These are phyloP conservation scores for Pseudopyricularia javanii DNA, from an alignment of 2,329 filamentous ascomycete genomes.

Conservation along the genomic window DNA sequence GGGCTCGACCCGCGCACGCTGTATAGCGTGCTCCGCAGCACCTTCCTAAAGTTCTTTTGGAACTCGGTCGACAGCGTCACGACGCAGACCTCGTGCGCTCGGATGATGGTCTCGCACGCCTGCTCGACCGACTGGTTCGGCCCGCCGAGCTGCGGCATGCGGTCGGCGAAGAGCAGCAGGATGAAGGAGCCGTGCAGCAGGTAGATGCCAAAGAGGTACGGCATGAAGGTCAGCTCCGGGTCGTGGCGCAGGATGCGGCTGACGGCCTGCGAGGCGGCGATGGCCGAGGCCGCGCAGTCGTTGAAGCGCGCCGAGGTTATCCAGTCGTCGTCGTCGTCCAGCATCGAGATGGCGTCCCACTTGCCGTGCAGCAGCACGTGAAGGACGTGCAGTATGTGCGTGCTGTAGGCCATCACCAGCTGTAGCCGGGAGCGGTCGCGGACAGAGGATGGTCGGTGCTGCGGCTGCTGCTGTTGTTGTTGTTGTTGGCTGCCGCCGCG, in stretches of 20 bases:
- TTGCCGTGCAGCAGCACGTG: conserved; percentile 34
- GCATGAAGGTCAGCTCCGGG: conserved; percentile 37
- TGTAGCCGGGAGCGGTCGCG: conserved; percentile 18
- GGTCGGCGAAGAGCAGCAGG: conserved; percentile 33
- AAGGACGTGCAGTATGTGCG: conserved; percentile 32
- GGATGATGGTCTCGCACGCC: conserved; percentile 35
- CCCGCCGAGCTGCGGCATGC: conserved; percentile 30
- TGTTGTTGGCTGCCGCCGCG: background rate
- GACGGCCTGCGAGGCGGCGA: conserved; percentile 31
- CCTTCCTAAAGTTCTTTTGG: conserved; percentile 42
- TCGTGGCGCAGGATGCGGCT: conserved; percentile 32
- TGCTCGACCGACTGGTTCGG: conserved; percentile 30
- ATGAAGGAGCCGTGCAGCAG: conserved; percentile 37
- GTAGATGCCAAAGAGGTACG: conserved; percentile 39
- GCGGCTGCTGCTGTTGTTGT: conserved; percentile 5
- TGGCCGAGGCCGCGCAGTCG: conserved; percentile 31
- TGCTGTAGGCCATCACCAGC: conserved; percentile 32
- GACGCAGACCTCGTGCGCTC: conserved; percentile 37
- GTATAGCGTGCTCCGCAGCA: conserved; percentile 34
- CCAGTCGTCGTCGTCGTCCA: conserved; percentile 35
- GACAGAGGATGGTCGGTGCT: background rate
- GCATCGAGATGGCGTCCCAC: conserved; percentile 35
- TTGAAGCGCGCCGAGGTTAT: conserved; percentile 31
- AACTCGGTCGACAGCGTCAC: conserved; percentile 37
- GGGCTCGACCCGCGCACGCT: conserved; percentile 27